A percentile compares a stretch with the other conserved stretches of the same genome.
Conservation (phyloP, 1,139 yeast species). For the Casaregolazyma suthepensis region DNA sequence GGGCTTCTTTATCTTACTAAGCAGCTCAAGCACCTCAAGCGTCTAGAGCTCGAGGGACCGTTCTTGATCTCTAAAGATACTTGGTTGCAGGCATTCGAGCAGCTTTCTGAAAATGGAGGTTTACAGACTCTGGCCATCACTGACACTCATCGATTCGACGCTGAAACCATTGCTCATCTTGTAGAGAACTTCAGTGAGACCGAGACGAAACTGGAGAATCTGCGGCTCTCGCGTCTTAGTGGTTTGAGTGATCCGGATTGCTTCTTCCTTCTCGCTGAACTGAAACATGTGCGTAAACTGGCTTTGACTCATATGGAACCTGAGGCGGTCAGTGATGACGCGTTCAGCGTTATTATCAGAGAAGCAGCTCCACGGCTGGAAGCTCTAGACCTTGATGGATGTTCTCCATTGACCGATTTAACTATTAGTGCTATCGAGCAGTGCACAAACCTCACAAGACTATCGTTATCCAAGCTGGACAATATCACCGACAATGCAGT, state of each 20-base stretch:
- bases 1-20: conserved; percentile 57
- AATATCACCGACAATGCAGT: conserved; percentile 64
- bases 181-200: conserved; percentile 45
- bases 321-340: conserved; percentile 59
- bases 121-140: conserved; percentile 48
- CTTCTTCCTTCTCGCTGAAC: conserved; percentile 57
- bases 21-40: conserved; percentile 49
- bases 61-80: conserved; percentile 67
- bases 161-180: conserved; percentile 57
- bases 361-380: conserved; percentile 57
- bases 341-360: conserved; percentile 58
- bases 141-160: conserved; percentile 78
- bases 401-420: conserved; percentile 62
- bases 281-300: conserved; percentile 47
- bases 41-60: conserved; percentile 73
- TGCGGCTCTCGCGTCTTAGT: conserved; percentile 63
- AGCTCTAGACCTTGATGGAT: conserved; percentile 61
- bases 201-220: conserved; percentile 38
- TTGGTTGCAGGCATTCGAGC: conserved; percentile 70
- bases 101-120: conserved; percentile 41
- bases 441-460: conserved; percentile 48
- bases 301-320: conserved; percentile 62
- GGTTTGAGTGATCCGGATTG: conserved; percentile 59
- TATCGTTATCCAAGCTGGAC: conserved; percentile 52
- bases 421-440: conserved; percentile 54